Evolutionary conservation across 495 filamentous ascomycete genomes (phyloP), one percentile per base, ranked within the genome.

Genomic region (Xylaria venustula): DNA sequence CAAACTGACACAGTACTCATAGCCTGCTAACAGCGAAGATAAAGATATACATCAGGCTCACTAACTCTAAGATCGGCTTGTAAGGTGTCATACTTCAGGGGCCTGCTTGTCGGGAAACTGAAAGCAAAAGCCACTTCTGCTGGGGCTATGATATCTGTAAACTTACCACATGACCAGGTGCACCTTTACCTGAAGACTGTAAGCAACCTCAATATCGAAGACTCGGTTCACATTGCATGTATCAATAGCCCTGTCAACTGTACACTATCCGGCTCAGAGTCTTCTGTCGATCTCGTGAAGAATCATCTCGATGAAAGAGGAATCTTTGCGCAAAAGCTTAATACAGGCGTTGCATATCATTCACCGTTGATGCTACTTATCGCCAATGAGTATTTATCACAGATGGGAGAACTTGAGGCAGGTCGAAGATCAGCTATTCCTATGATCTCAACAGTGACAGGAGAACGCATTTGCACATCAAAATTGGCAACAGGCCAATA

Each of bases 161-260:
- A 68, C 15, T 20, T 80, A 0, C n/a, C 64, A 7, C 47, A 64
- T 22, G 30, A 60, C 1, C 46, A 71, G 0, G 65, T 70, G 0
- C 19, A 61, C 20, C 32, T 34, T 9, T 71, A 70, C 40, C 54
- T 81, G 2, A 30, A 57, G 12, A 50, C 59, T 14, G 56, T 70
- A 12, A 26, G 58, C 15, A 23, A 14, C 8, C 15, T 28, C 15
- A 23, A 46, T 9, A 12, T 50, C 1, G 23, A 40, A 51, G 49
- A 65, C 34, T 19, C 15, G 41, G 67, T 63, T 12, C 19, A 57
- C 5, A 63, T 82, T 11, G 81, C 78, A 1, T 84, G 81, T 53
- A 50, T 81, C 32, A 84, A 84, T 64, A 80, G 77, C 50, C 80
- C 79, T 5, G 26, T 58, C 1, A 82, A 72, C 54, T 52, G 69